Evolutionary conservation across 2,329 filamentous ascomycete species (phyloP).

Genomic region (Zasmidium angulare): DNA sequence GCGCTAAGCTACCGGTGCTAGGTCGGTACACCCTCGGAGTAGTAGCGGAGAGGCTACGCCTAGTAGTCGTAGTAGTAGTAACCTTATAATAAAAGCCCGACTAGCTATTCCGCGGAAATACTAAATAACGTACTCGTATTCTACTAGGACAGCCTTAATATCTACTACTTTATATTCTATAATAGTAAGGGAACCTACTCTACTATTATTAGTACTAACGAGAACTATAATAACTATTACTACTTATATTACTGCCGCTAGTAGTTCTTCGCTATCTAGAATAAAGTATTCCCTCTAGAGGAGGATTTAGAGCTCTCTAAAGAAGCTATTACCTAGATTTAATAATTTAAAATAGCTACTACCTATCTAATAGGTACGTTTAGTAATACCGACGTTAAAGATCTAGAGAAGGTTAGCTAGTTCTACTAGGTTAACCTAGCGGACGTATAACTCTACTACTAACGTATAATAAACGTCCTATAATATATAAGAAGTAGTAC

Average conservation of each 20-base stretch:
- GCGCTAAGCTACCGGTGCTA: no score
- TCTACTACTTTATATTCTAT: background rate
- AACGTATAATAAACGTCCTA: background rate
- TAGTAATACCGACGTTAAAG: background rate
- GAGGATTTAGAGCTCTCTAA: background rate
- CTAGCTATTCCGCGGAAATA: no score
- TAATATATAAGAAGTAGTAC: background rate
- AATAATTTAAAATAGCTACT: background rate
- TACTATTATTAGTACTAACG: background rate
- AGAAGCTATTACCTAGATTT: background rate
- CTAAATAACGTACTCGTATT: background rate
- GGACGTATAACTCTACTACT: background rate
- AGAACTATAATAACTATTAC: background rate
- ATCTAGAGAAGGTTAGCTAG: background rate
- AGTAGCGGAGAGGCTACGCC: no score
- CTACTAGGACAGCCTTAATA: background rate
- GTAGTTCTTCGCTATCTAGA: background rate
- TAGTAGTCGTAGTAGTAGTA: no score
- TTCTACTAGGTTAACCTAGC: background rate
- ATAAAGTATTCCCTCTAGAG: background rate
- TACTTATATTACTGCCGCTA: background rate
- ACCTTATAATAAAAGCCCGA: background rate
- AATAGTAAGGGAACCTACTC: background rate
- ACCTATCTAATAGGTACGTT: no score
- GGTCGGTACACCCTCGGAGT: no score